Conservation (phyloP, 2,329 filamentous ascomycete species). For the Fusarium sp. region DNA sequence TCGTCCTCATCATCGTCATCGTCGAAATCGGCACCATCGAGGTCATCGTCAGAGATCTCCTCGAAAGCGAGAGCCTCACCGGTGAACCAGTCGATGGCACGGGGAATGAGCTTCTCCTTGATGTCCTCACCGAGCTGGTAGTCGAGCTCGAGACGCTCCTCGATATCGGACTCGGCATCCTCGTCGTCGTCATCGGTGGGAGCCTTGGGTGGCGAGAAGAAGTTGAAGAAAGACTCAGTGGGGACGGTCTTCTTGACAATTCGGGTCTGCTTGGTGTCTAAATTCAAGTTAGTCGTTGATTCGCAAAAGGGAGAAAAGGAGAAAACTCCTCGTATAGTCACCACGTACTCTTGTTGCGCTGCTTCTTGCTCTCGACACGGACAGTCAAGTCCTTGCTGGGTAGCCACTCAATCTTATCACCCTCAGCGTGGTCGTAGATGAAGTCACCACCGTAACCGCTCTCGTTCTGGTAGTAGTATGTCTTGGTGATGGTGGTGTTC, state of each 20-base stretch:
- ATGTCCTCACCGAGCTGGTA: constrained; percentile 99
- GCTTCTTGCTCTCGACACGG: constrained; percentile 98
- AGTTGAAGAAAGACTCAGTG: constrained; percentile 99
- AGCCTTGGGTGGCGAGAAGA: constrained; percentile 95
- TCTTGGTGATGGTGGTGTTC: constrained; percentile 98
- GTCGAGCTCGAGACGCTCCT: constrained; percentile 97
- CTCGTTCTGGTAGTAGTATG: constrained; percentile 99
- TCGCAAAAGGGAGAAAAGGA: background rate
- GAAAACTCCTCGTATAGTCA: background rate
- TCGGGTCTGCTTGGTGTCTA: constrained; percentile 98
- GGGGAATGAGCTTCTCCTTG: constrained; percentile 99
- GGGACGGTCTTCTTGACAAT: constrained; percentile 99
- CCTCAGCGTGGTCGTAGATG: constrained; percentile 99
- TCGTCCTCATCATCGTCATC: constrained; percentile 96
- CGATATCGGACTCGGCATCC: constrained; percentile 87
- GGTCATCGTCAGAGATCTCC: constrained; percentile 85
- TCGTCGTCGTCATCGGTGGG: constrained; percentile 77
- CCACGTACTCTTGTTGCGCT: constrained; percentile 94
- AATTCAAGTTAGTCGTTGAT: constrained; percentile 20
- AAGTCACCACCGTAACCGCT: constrained; percentile 98
- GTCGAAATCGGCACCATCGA: constrained; percentile 84
- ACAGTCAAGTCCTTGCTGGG: constrained; percentile 92
- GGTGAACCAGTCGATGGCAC: constrained; percentile 99
- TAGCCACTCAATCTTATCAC: constrained; percentile 98
- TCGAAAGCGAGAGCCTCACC: constrained; percentile 97